Evolutionary conservation across 371 early-diverging fungal genomes (phyloP), one percentile per base, ranked within the genome.

Genomic region (Mucor racemosus): DNA sequence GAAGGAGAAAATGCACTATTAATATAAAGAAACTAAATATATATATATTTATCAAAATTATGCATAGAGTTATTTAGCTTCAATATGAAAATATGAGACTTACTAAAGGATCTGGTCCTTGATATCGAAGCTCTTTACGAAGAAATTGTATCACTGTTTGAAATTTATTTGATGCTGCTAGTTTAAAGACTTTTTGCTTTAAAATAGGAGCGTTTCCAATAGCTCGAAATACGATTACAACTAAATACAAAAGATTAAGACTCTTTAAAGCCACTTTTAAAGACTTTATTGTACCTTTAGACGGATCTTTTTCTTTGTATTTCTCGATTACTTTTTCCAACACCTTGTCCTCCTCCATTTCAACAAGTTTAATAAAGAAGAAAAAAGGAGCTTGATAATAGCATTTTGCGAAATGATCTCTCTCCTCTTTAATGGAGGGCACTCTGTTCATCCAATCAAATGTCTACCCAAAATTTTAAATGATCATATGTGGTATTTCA

Each of bases 1-100:
- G 96, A 88, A n/a, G 97, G 97, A 4, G 95, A 88, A 77, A 97
- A 97, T 13, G 95, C 91, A 69, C 92, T 92, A 73, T 95, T 96
- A 33, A 97, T 89, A 72, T 97, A 97, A 10, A 96, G 78, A 73
- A 94, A 95, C 93, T 94, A 67, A 9, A 26, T 26, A 26, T 26
- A 26, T 26, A 26, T 26, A 26, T 26, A 26, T 26, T 1, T 26
- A 26, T 26, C 26, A 39, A n/a, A 36, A 62, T 31, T 35, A 64
- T 57, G 35, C 31, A 53, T 14, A 35, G 38, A 41, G 40, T 35
- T 40, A 15, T 41, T 10, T 44, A 31, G 44, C 40, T 36, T n/a
- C 40, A 15, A 19, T 33, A 6, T 35, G 8, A n/a, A 53, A 17
- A 19, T 33, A 13, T 35, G 5, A n/a, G 39, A 39, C 40, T 76